Evolutionary conservation across 805 yeast genomes (phyloP), one percentile per base, ranked within the genome.

Genomic region (Jamesozyma jinghongensis): DNA sequence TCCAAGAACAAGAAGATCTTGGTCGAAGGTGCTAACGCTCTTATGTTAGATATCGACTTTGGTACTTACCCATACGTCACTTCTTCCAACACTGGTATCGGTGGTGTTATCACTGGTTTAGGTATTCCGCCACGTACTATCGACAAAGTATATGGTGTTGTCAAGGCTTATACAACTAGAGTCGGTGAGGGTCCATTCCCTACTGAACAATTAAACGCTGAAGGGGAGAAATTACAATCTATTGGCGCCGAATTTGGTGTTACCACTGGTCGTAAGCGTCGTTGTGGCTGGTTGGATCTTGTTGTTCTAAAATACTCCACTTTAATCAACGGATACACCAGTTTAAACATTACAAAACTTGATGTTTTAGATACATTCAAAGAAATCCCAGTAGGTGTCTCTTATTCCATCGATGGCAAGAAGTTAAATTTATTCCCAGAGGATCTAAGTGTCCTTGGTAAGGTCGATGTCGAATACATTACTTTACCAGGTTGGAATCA

Each of bases 151-250:
- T 86, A 81, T 62, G 98, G 98, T 66, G 98, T 92, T 19, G 97
- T 90, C 36, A 92, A 92, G 71, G 97, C 97, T 32, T 92, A 92
- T 68, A 92, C 98, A 35, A 92, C 98, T 29, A 80, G 98, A 67
- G 98, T 92, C 41, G 98, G 98, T 56, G 97, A 88, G 61, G 98
- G 98, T 50, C 98, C 98, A 26, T 92, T 92, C 83, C 97, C 98
- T 47, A 81, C 97, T 42, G 98, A 92, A 68, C 97, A 88, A 63
- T 74, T 88, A 61, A 87, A 90, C 63, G 79, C 68, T 29, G 77
- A 70, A 36, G 98, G 98, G 58, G 94, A 84, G 56, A 76, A 77
- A 50, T 72, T 92, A 59, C 98, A 92, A 65, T 67, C 72, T 34
- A 85, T 92, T 48, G 98, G 98, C 57, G 95, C 88, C 43, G 98